Evolutionary conservation across 179 eudicot genomes (phyloP).

Genomic region (Corrigiola litoralis): DNA sequence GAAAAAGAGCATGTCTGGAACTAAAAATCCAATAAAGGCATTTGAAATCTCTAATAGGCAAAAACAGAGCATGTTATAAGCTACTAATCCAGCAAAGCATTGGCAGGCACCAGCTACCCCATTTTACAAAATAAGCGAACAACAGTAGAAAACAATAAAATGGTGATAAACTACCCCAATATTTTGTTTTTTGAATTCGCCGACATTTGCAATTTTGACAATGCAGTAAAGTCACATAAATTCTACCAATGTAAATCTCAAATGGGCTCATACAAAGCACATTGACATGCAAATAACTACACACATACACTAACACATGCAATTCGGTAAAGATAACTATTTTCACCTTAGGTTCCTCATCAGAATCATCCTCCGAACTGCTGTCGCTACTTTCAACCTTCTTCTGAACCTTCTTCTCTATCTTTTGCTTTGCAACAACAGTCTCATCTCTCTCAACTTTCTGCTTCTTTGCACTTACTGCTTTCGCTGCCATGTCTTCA

Average conservation of each 20-base stretch:
- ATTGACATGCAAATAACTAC: not conserved
- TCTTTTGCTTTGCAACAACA: slow-evolving; percentile 28
- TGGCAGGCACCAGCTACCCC: not conserved
- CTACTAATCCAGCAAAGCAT: not conserved
- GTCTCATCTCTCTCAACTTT: slow-evolving; percentile 32
- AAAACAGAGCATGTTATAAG: not conserved
- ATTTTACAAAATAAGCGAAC: not conserved
- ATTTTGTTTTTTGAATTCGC: too few species aligned
- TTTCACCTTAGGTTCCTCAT: slow-evolving; percentile 41
- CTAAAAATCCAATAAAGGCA: not conserved
- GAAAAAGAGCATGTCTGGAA: not conserved
- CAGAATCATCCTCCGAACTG: not conserved
- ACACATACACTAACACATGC: not conserved
- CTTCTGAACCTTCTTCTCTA: slow-evolving; percentile 51
- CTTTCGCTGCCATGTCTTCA: slow-evolving; percentile 50
- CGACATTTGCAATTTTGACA: too few species aligned
- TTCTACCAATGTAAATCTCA: too few species aligned
- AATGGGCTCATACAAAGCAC: too few species aligned
- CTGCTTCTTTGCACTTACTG: slow-evolving; percentile 38
- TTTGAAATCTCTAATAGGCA: not conserved
- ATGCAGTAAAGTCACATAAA: too few species aligned
- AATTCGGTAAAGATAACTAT: not conserved
- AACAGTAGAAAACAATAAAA: too few species aligned
- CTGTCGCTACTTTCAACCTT: slow-evolving; percentile 27
- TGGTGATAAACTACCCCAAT: too few species aligned